These are phyloP conservation scores for Salix arbutifolia DNA, from an alignment of 345 rosid genomes.

Conservation along the genomic window DNA sequence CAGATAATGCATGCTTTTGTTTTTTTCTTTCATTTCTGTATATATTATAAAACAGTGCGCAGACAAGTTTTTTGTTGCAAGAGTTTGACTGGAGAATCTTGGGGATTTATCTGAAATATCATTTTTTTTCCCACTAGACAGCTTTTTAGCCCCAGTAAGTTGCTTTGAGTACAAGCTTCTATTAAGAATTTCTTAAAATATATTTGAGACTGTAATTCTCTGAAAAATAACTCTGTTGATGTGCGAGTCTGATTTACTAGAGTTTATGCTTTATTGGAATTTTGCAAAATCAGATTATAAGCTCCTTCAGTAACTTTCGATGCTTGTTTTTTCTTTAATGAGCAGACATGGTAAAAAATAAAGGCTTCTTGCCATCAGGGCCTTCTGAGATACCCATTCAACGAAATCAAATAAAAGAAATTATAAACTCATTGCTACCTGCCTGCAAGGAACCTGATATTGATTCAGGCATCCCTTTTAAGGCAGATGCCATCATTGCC, in stretches of 20 bases:
- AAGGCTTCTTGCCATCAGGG: conserved; percentile 95
- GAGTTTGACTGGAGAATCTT: not conserved
- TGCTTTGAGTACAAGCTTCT: not conserved
- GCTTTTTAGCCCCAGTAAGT: not conserved
- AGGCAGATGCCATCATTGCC: conserved; percentile 97
- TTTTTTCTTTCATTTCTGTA: not conserved
- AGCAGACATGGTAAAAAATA: conserved; percentile 98
- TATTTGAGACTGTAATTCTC: not conserved
- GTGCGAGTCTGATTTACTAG: not conserved
- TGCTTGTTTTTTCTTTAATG: conserved; percentile 19
- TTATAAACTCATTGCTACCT: conserved; percentile 78
- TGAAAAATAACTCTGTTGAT: not conserved
- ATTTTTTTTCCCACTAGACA: not conserved
- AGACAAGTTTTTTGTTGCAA: not conserved
- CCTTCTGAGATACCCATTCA: conserved; percentile 94
- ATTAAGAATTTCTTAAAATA: not conserved
- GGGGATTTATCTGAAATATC: not conserved
- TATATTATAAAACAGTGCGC: not conserved
- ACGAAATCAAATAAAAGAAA: conserved; percentile 82
- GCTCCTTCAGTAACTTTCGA: conserved; percentile 4
- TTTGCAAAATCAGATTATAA: not conserved
- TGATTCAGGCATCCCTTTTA: conserved; percentile 76
- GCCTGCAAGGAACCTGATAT: conserved; percentile 92
- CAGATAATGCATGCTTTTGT: not conserved
- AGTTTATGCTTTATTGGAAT: not conserved